These are phyloP conservation scores for Triticum urartu DNA, from an alignment of 176 grass and related monocot species.

Conservation along the genomic window DNA sequence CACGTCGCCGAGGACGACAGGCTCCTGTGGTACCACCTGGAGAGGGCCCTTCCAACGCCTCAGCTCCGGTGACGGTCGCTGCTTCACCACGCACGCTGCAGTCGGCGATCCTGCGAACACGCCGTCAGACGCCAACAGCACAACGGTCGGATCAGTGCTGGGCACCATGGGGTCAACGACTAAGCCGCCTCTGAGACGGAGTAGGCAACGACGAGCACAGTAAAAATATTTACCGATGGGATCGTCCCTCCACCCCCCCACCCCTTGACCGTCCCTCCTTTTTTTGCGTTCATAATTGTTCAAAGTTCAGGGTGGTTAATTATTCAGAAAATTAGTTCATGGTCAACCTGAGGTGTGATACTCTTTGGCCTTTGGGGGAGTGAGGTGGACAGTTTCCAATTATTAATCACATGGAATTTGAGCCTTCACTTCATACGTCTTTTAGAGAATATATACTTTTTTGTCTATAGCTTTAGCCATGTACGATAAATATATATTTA, in stretches of 20 bases:
- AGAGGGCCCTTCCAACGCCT: too few relatives aligned
- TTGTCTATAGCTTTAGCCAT: conserved; percentile 10
- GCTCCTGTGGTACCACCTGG: too few relatives aligned
- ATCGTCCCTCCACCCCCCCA: too few relatives aligned
- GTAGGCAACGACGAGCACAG: too few relatives aligned
- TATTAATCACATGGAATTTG: background rate
- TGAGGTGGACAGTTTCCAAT: background rate
- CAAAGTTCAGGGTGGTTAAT: background rate
- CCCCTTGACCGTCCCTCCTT: too few relatives aligned
- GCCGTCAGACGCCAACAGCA: background rate
- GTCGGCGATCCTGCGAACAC: too few relatives aligned
- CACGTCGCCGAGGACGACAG: too few relatives aligned
- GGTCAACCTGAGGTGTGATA: background rate
- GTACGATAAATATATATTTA: conserved; percentile 20
- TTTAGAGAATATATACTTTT: conserved; percentile 22
- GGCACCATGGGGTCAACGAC: too few relatives aligned
- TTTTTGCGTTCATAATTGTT: background rate
- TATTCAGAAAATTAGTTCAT: background rate
- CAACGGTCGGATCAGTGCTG: background rate
- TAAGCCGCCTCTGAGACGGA: too few relatives aligned
- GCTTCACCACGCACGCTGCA: background rate
- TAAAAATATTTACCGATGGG: too few relatives aligned
- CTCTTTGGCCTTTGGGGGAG: background rate
- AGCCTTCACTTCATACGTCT: background rate
- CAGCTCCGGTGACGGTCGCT: background rate